Percentiles rank a stretch among this genome's conserved stretches.
Evolutionary conservation across 306 rosid species (phyloP).

Genomic region (Medicago truncatula): DNA sequence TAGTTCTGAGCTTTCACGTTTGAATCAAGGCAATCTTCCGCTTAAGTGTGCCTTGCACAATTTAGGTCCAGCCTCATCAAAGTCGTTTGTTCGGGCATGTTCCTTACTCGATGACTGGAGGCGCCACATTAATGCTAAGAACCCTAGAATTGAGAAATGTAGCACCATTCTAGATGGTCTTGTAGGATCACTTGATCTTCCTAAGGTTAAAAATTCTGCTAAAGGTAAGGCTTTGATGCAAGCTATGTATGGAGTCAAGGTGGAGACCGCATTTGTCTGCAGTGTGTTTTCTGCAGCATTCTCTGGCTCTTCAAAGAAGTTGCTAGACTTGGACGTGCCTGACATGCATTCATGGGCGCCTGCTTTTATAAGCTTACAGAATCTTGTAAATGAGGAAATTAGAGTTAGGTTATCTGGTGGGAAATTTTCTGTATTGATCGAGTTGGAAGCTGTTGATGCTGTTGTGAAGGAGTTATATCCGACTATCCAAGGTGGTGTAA

Average conservation of each 20-base stretch:
- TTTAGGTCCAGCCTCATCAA: conserved; percentile 58
- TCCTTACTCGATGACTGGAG: conserved; percentile 77
- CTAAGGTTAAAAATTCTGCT: conserved; percentile 81
- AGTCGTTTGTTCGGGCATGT: conserved; percentile 54
- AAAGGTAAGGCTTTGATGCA: conserved; percentile 85
- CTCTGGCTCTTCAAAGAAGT: conserved; percentile 61
- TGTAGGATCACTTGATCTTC: conserved; percentile 67
- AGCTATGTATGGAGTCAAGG: conserved; percentile 84
- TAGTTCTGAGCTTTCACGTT: conserved; percentile 80
- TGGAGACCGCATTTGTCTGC: conserved; percentile 70
- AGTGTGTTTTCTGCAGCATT: conserved; percentile 68
- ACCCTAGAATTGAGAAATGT: conserved; percentile 63
- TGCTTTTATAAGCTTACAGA: conserved; percentile 64
- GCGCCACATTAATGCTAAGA: conserved; percentile 53
- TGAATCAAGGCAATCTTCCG: conserved; percentile 68
- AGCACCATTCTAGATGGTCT: conserved; percentile 62
- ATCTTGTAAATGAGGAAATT: conserved; percentile 68
- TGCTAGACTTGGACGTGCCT: conserved; percentile 54
- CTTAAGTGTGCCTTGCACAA: conserved; percentile 69
- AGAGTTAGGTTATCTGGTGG: conserved; percentile 51
- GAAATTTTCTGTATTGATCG: conserved; percentile 53
- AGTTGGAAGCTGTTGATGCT: conserved; percentile 69
- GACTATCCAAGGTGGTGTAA: conserved; percentile 55
- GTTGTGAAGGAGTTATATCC: conserved; percentile 63
- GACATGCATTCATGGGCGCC: conserved; percentile 69